Evolutionary conservation across 352 stramenopile genomes (phyloP).

Genomic region (Phytophthora meadii): DNA sequence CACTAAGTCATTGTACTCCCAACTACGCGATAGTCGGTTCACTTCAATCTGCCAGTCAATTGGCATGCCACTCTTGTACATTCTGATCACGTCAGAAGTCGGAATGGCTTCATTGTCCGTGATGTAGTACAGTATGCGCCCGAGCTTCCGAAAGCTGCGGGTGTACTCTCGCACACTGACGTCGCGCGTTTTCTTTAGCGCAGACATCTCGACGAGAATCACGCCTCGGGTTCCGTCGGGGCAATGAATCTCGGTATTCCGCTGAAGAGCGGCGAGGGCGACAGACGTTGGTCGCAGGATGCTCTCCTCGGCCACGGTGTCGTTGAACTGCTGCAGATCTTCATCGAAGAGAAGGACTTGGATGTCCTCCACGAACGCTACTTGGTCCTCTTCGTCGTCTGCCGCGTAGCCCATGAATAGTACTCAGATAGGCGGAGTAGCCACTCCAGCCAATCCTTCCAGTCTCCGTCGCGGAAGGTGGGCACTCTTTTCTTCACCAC

Average conservation of each 20-base stretch:
- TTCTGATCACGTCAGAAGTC: constrained; percentile 11
- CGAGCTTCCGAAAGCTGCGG: constrained; percentile 1
- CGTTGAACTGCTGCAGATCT: neutral
- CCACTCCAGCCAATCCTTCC: neutral
- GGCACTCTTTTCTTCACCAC: neutral
- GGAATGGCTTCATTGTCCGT: constrained; percentile 8
- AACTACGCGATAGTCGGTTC: constrained; percentile 5
- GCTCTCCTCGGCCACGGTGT: constrained; percentile 4
- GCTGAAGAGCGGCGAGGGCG: neutral
- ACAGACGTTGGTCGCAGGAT: constrained; percentile 1
- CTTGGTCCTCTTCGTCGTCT: neutral
- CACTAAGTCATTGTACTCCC: constrained; percentile 11
- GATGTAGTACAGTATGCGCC: constrained; percentile 3
- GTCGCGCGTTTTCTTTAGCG: constrained; percentile 13
- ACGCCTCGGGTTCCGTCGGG: neutral
- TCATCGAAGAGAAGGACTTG: neutral
- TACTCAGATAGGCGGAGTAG: neutral
- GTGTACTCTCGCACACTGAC: constrained; percentile 11
- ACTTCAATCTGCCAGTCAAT: constrained; percentile 10
- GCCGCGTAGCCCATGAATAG: neutral
- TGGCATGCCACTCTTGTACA: constrained; percentile 12
- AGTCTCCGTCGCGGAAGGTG: neutral
- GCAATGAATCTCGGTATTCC: neutral
- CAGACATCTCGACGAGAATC: constrained; percentile 10
- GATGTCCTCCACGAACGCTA: neutral